Conservation (phyloP, 306 rosid genomes). For the Malus sieversii region DNA sequence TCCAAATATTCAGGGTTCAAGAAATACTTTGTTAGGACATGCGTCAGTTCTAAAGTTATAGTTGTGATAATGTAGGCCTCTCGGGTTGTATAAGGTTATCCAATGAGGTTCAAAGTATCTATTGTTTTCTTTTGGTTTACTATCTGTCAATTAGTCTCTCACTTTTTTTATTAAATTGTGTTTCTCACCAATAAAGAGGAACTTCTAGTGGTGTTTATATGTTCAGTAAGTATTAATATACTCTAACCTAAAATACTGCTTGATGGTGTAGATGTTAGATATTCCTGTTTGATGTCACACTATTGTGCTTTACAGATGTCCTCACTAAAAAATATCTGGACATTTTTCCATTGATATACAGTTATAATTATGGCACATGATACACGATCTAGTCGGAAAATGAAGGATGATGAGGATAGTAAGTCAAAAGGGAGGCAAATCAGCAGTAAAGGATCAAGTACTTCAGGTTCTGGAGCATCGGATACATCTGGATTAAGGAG, state of each 20-base stretch:
- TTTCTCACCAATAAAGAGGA: not conserved
- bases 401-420: constrained; percentile 34
- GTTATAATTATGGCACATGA: constrained; percentile 45
- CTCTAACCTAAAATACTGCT: not conserved
- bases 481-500: constrained; percentile 44
- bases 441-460: constrained; percentile 26
- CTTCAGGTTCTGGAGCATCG: constrained; percentile 15
- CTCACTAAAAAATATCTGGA: not conserved
- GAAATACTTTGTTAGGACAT: not conserved
- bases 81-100: not conserved
- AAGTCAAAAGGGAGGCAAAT: constrained; percentile 24
- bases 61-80: not conserved
- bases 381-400: constrained; percentile 36
- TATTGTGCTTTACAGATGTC: not conserved
- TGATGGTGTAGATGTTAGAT: not conserved
- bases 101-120: not conserved
- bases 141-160: not conserved
- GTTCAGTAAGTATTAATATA: not conserved
- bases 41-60: not conserved
- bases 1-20: not conserved
- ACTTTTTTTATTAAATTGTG: not conserved
- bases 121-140: no score
- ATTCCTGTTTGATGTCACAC: not conserved
- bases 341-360: constrained; percentile 1
- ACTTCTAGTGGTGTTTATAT: not conserved